A percentile compares a stretch with the other conserved stretches of the same genome.
Evolutionary conservation across 805 yeast species (phyloP).

Genomic region (Vanderwaltozyma verrucispora): DNA sequence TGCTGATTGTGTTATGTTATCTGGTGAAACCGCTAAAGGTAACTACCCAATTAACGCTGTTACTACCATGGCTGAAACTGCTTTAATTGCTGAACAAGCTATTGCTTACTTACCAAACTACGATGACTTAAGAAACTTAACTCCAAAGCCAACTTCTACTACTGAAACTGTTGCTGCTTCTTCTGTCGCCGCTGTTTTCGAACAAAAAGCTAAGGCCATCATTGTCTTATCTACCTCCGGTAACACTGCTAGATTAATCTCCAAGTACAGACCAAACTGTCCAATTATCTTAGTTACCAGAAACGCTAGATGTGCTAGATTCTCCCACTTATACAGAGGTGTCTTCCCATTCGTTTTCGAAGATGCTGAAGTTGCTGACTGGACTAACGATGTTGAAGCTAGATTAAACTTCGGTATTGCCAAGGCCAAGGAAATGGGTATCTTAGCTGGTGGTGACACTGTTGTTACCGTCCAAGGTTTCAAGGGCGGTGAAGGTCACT

Average conservation of each 20-base stretch:
- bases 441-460: constrained; percentile 77
- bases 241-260: constrained; percentile 86
- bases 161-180: constrained; percentile 96
- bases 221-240: constrained; percentile 94
- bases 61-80: constrained; percentile 97
- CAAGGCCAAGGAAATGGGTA: constrained; percentile 79
- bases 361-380: constrained; percentile 50
- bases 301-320: constrained; percentile 87
- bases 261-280: constrained; percentile 96
- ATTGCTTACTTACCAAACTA: constrained; percentile 76
- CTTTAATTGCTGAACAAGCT: constrained; percentile 93
- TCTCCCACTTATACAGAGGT: constrained; percentile 94
- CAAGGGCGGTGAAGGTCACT: constrained; percentile 97
- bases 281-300: constrained; percentile 98
- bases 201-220: constrained; percentile 94
- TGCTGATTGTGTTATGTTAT: constrained; percentile 99
- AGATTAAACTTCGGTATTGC: constrained; percentile 89
- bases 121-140: constrained; percentile 79
- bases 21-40: constrained; percentile 99
- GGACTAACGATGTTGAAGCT: constrained; percentile 94
- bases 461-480: constrained; percentile 97
- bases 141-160: constrained; percentile 82
- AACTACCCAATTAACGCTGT: constrained; percentile 97
- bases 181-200: constrained; percentile 92
- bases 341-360: constrained; percentile 92